These are phyloP conservation scores for Rhizopogon vulgaris DNA, from an alignment of 768 basidiomycete species.

Conservation along the genomic window DNA sequence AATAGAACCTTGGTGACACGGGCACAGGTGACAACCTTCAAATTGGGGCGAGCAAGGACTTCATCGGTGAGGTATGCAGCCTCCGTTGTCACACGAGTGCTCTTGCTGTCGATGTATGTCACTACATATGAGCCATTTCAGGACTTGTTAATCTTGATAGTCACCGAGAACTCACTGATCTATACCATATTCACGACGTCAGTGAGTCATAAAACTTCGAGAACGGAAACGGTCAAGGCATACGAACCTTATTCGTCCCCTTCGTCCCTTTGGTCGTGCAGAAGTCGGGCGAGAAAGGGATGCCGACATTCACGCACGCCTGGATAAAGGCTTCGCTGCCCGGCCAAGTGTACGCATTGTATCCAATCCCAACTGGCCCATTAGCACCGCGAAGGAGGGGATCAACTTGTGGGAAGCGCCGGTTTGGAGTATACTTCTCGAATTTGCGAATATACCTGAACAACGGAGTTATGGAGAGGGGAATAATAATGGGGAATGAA, in stretches of 20 bases:
- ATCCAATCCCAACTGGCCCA: conserved; percentile 59
- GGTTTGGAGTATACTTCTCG: conserved; percentile 49
- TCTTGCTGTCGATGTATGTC: conserved; percentile 11
- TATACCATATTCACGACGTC: neutral
- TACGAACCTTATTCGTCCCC: conserved; percentile 54
- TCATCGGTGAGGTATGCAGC: conserved; percentile 17
- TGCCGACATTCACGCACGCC: conserved; percentile 43
- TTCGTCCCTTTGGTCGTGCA: conserved; percentile 50
- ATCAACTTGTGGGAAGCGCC: conserved; percentile 45
- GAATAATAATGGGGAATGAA: neutral
- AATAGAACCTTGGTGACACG: conserved; percentile 7
- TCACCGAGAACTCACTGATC: neutral
- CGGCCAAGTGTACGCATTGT: conserved; percentile 41
- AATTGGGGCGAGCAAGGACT: conserved; percentile 14
- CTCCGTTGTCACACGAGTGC: conserved; percentile 15
- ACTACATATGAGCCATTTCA: neutral
- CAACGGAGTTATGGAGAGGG: neutral
- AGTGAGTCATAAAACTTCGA: neutral
- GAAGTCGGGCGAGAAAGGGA: conserved; percentile 50
- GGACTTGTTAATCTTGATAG: neutral
- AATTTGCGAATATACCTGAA: conserved; percentile 64
- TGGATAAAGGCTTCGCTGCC: conserved; percentile 47
- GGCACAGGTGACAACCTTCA: conserved; percentile 10
- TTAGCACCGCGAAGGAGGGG: conserved; percentile 35
- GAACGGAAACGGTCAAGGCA: neutral